Evolutionary conservation across 208 protist genomes (phyloP), one percentile per base, ranked within the genome.

Genomic region (Strigomonas galati): DNA sequence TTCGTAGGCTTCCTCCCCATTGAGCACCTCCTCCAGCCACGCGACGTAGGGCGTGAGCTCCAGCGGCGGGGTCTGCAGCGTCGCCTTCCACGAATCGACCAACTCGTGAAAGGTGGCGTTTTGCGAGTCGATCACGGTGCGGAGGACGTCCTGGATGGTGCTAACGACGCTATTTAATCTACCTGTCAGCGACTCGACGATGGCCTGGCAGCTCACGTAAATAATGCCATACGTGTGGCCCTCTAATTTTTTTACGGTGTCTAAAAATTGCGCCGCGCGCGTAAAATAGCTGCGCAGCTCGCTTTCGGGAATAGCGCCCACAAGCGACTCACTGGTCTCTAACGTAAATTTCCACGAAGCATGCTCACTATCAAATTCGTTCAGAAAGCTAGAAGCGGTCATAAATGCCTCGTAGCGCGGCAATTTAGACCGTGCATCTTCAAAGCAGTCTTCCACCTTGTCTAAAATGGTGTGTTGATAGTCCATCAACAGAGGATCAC

Each of bases 221-320:
- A 89, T 71, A 2, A 73, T 78, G 21, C 79, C 77, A 27, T 60
- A 83, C 27, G 62, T 69, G 3, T 78, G 68, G 30, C 69, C 78
- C 6, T 62, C 54, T 4, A 92, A 59, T 49, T 79, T 81, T 44
- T 69, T 74, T 0, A 92, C 71, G 24, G 86, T 74, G 1, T 26
- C 23, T 30, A 79, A 73, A 15, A 81, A 54, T 43, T 85, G 83
- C 44, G 81, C 58, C 0, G 76, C 70, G 37, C 64, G 79, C 21
- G 75, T 68, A 37, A 72, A 67, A 40, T 78, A 78, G 12, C 54
- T 59, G 15, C 81, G 74, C 55, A 90, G 65, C 48, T 88, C 79
- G 7, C 63, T 40, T 49, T 88, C 82, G 1, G 61, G 53, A 15
- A 89, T 75, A 2, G n/a, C 40, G 0, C 62, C 71, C 7, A 79